Conservation (phyloP, 2,329 filamentous ascomycete genomes). For the Cladobotryum mycophilum region DNA sequence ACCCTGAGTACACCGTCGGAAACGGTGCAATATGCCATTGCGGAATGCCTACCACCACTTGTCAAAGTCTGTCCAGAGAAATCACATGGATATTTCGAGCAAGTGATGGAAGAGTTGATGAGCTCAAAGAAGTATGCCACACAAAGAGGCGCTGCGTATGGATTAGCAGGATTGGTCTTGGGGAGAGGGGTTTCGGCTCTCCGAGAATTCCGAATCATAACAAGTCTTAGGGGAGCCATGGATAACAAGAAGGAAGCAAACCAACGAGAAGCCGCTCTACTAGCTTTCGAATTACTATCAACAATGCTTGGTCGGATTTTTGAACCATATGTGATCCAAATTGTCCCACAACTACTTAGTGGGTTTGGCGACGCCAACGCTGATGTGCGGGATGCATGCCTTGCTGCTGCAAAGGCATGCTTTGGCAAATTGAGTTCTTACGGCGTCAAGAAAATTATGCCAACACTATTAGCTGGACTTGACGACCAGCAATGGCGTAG, state of each 20-base stretch:
- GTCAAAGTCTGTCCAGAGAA: conserved; percentile 74
- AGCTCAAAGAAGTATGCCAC: conserved; percentile 87
- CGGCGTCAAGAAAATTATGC: conserved; percentile 90
- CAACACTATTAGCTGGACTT: conserved; percentile 82
- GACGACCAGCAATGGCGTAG: conserved; percentile 97
- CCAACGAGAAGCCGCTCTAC: conserved; percentile 78
- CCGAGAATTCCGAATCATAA: conserved; percentile 79
- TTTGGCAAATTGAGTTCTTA: conserved; percentile 92
- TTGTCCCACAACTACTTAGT: conserved; percentile 81
- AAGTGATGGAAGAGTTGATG: conserved; percentile 75
- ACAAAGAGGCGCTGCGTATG: conserved; percentile 89
- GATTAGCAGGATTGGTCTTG: conserved; percentile 80
- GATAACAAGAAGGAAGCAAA: conserved; percentile 93
- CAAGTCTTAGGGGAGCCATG: conserved; percentile 70
- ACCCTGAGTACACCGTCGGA: conserved; percentile 94
- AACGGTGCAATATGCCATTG: conserved; percentile 92
- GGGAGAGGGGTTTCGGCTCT: conserved; percentile 81
- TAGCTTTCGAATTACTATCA: conserved; percentile 87
- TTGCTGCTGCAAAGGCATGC: conserved; percentile 89
- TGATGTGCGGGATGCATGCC: conserved; percentile 86
- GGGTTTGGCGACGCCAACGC: conserved; percentile 84
- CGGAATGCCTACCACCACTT: conserved; percentile 88
- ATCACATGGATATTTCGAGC: conserved; percentile 70
- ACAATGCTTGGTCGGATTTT: conserved; percentile 81
- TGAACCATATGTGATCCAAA: conserved; percentile 93